phyloP scores from a whole-genome alignment of 768 basidiomycete species.

The Amanita pseudoporphyria region DNA sequence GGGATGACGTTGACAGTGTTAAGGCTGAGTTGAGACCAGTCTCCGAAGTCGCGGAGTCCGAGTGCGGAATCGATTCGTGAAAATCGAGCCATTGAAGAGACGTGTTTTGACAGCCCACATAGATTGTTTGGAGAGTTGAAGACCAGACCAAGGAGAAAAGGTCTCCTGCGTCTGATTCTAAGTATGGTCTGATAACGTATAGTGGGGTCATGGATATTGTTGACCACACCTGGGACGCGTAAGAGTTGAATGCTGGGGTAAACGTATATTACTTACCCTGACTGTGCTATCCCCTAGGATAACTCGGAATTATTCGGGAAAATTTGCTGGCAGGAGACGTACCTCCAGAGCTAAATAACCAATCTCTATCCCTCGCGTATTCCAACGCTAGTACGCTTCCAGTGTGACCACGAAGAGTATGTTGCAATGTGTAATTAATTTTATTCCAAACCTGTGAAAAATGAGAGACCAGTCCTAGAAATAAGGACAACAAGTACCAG shows the following conservation, averaged over 20 bases:
- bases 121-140: slow-evolving; percentile 55
- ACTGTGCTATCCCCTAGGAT: slow-evolving; percentile 77
- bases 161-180: slow-evolving; percentile 78
- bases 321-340: slow-evolving; percentile 12
- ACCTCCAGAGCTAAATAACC: slow-evolving; percentile 92
- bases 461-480: neutral
- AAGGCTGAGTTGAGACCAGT: slow-evolving; percentile 15
- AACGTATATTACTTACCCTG: slow-evolving; percentile 38
- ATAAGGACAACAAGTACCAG: slow-evolving; percentile 34
- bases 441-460: slow-evolving; percentile 75
- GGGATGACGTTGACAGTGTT: slow-evolving; percentile 25
- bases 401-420: slow-evolving; percentile 69
- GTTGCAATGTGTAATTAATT: slow-evolving; percentile 53
- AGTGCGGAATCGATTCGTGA: slow-evolving; percentile 11
- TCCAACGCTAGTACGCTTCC: slow-evolving; percentile 78
- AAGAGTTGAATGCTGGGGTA: neutral
- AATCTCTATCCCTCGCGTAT: slow-evolving; percentile 62
- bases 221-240: slow-evolving; percentile 62
- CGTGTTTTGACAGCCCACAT: slow-evolving; percentile 88
- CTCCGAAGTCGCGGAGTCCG: slow-evolving; percentile 12
- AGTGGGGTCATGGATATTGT: slow-evolving; percentile 55
- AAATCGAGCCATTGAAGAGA: slow-evolving; percentile 87
- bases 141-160: slow-evolving; percentile 83
- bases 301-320: neutral
- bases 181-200: slow-evolving; percentile 68